Conservation (phyloP, 495 filamentous ascomycete genomes). For the Annulohypoxylon stygium region DNA sequence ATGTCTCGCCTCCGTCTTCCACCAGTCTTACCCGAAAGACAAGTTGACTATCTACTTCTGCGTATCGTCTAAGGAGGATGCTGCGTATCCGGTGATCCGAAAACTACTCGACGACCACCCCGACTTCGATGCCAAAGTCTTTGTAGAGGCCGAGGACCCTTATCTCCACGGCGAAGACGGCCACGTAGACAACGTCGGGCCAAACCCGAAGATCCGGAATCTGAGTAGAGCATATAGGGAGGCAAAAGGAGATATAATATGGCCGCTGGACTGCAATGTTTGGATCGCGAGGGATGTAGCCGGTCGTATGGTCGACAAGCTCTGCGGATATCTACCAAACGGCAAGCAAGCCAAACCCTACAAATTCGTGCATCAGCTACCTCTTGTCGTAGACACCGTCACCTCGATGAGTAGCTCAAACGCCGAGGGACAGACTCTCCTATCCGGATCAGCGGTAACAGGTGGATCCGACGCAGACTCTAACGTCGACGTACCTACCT, state of each 20-base stretch:
- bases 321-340: constrained; percentile 73
- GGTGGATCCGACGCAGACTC: constrained; percentile 43
- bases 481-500: constrained; percentile 40
- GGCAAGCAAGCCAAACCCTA: constrained; percentile 67
- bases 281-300: constrained; percentile 86
- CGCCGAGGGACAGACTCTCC: constrained; percentile 60
- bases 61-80: constrained; percentile 80
- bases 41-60: constrained; percentile 89
- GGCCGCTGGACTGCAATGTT: constrained; percentile 97
- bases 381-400: constrained; percentile 82
- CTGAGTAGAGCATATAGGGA: constrained; percentile 97
- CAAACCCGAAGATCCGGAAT: constrained; percentile 98
- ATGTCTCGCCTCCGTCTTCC: constrained; percentile 91
- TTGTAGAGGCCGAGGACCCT: constrained; percentile 91
- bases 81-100: constrained; percentile 80
- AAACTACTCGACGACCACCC: constrained; percentile 79
- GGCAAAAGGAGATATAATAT: constrained; percentile 89
- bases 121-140: constrained; percentile 76
- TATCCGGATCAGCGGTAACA: constrained; percentile 52
- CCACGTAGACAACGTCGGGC: constrained; percentile 75
- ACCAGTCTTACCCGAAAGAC: constrained; percentile 79
- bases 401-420: constrained; percentile 49
- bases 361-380: constrained; percentile 97
- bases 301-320: constrained; percentile 86
- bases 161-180: constrained; percentile 68